A percentile compares a stretch with the other conserved stretches of the same genome.
phyloP scores from a whole-genome alignment of 2,329 filamentous ascomycete genomes.

The Pestalotiopsis sp. region DNA sequence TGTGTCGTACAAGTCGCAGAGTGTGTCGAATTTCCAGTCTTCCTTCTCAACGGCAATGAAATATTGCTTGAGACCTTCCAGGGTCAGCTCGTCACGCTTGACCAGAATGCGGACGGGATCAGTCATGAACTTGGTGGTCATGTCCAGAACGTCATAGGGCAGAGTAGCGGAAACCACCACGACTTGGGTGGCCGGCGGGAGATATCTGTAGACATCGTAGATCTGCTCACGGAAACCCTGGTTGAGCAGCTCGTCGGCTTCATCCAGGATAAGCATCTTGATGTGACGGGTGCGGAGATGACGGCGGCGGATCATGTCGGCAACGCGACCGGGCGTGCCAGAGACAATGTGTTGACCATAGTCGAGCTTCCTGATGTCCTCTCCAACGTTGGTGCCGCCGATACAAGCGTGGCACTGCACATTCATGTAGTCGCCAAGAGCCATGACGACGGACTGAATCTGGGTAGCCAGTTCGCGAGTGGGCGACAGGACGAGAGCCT shows the following conservation, averaged over 20 bases:
- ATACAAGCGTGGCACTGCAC: constrained; percentile 99
- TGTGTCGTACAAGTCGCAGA: constrained; percentile 98
- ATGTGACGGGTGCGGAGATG: constrained; percentile 62
- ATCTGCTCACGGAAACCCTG: constrained; percentile 98
- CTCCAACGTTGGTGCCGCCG: constrained; percentile 94
- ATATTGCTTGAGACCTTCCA: constrained; percentile 98
- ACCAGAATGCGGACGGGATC: constrained; percentile 95
- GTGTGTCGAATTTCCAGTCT: constrained; percentile 99
- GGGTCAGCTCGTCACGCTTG: constrained; percentile 97
- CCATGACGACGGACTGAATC: constrained; percentile 98
- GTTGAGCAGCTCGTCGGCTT: constrained; percentile 73
- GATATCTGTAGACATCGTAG: constrained; percentile 97
- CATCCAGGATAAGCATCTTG: constrained; percentile 66
- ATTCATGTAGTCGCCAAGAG: constrained; percentile 99
- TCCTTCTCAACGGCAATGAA: constrained; percentile 99
- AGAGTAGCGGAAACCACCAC: constrained; percentile 96
- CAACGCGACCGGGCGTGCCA: constrained; percentile 92
- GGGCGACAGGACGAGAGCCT: constrained; percentile 92
- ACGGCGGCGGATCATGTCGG: constrained; percentile 64
- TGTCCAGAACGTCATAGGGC: constrained; percentile 96
- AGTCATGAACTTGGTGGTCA: constrained; percentile 99
- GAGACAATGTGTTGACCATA: constrained; percentile 98
- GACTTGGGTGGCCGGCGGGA: constrained; percentile 96
- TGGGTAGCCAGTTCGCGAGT: constrained; percentile 97
- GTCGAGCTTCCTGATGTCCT: constrained; percentile 96